Evolutionary conservation across 169 alveolate genomes (phyloP).

Genomic region (Pseudocohnilembus persalinus): DNA sequence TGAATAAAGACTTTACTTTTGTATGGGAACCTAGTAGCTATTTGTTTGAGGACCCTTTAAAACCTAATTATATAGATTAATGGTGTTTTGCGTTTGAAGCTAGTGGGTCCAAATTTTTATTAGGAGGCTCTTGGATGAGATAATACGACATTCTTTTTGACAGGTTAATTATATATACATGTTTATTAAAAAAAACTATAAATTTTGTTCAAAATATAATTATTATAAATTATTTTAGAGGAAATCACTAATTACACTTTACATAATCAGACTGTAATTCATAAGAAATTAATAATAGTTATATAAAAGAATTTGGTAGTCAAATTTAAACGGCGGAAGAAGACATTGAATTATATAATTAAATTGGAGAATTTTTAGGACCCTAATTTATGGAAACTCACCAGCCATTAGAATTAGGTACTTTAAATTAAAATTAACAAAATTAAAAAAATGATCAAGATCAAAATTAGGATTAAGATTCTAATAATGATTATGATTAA

Average conservation of each 20-base stretch:
- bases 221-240: background rate
- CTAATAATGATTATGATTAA: too few relatives aligned
- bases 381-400: too few relatives aligned
- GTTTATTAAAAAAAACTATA: too few relatives aligned
- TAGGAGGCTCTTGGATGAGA: background rate
- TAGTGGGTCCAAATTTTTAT: background rate
- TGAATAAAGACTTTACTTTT: background rate
- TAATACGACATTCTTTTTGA: background rate
- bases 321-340: background rate
- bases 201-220: too few relatives aligned
- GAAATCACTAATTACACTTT: background rate
- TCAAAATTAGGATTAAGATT: too few relatives aligned
- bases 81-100: background rate
- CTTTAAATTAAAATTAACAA: too few relatives aligned
- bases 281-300: too few relatives aligned
- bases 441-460: too few relatives aligned
- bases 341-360: background rate
- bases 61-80: background rate
- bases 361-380: too few relatives aligned
- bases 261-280: background rate
- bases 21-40: background rate
- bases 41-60: background rate
- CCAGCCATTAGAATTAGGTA: too few relatives aligned
- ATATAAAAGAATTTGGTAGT: background rate
- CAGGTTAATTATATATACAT: too few relatives aligned